A percentile compares a stretch with the other conserved stretches of the same genome.
phyloP scores from a whole-genome alignment of 306 rosid genomes.

The Begonia masoniana region DNA sequence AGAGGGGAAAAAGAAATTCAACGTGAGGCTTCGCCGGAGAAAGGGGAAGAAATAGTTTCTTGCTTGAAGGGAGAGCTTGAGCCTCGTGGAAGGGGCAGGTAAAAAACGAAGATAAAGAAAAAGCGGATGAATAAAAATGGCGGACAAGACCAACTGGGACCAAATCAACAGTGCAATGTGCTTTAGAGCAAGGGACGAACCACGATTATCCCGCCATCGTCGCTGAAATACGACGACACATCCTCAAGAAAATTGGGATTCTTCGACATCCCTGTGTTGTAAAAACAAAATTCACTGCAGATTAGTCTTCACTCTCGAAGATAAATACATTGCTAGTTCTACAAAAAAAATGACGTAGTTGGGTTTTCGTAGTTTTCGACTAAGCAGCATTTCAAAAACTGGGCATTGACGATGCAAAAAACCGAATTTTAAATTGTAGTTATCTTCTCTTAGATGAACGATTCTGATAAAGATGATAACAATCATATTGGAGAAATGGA shows the following conservation, averaged over 20 bases:
- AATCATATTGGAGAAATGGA: too few relatives aligned
- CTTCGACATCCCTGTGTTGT: constrained; percentile 50
- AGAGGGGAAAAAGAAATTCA: background rate
- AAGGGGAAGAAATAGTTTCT: background rate
- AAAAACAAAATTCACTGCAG: background rate
- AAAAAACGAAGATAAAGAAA: too few relatives aligned
- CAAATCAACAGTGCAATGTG: too few relatives aligned
- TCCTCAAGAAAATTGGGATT: constrained; percentile 48
- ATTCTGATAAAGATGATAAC: background rate
- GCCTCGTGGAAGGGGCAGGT: background rate
- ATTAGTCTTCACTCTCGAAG: background rate
- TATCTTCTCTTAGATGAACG: too few relatives aligned
- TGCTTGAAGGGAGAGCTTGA: constrained; percentile 1
- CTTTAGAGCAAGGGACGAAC: constrained; percentile 29
- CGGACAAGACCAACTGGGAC: too few relatives aligned
- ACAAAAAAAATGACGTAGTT: background rate
- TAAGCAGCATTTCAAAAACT: background rate
- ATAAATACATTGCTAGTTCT: too few relatives aligned
- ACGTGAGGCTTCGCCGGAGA: background rate
- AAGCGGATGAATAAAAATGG: too few relatives aligned
- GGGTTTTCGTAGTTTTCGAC: background rate
- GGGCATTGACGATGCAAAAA: too few relatives aligned
- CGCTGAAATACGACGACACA: constrained; percentile 42
- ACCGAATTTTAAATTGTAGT: too few relatives aligned
- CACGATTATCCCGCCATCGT: constrained; percentile 67